phyloP scores from a whole-genome alignment of 2,329 filamentous ascomycete species.

The Phialemonium atrogriseum region DNA sequence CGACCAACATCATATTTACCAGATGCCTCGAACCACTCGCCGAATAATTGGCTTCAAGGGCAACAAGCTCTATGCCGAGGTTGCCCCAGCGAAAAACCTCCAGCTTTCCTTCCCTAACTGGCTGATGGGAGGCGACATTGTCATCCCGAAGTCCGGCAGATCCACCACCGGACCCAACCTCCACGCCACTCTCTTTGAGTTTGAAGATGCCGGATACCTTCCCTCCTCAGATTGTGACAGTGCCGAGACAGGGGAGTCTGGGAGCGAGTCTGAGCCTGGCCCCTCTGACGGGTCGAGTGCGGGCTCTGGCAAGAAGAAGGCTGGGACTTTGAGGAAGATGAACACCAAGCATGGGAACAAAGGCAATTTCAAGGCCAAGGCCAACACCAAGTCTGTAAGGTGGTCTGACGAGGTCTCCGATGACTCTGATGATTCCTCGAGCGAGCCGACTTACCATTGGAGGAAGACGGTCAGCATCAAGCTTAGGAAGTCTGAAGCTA shows the following conservation, averaged over 20 bases:
- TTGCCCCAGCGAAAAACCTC: conserved; percentile 1
- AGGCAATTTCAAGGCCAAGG: background rate
- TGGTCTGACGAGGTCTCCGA: background rate
- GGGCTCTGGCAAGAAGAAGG: background rate
- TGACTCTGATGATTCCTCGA: background rate
- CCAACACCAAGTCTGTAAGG: background rate
- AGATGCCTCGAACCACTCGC: too few relatives aligned
- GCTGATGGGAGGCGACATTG: background rate
- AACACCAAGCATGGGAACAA: background rate
- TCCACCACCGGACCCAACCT: background rate
- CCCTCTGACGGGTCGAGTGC: background rate
- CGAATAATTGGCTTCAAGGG: too few relatives aligned
- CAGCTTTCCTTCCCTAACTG: conserved; percentile 5
- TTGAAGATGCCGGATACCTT: background rate
- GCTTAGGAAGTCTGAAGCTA: too few relatives aligned
- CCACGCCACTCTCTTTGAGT: background rate
- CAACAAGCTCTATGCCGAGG: background rate
- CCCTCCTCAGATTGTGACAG: too few relatives aligned
- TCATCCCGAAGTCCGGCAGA: conserved; percentile 1
- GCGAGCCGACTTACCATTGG: too few relatives aligned
- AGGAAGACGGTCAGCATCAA: too few relatives aligned
- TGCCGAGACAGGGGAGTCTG: background rate
- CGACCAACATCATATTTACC: too few relatives aligned
- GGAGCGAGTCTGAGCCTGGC: background rate
- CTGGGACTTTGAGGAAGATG: background rate